phyloP scores from a whole-genome alignment of 345 rosid genomes.

The Eucalyptus pauciflora region DNA sequence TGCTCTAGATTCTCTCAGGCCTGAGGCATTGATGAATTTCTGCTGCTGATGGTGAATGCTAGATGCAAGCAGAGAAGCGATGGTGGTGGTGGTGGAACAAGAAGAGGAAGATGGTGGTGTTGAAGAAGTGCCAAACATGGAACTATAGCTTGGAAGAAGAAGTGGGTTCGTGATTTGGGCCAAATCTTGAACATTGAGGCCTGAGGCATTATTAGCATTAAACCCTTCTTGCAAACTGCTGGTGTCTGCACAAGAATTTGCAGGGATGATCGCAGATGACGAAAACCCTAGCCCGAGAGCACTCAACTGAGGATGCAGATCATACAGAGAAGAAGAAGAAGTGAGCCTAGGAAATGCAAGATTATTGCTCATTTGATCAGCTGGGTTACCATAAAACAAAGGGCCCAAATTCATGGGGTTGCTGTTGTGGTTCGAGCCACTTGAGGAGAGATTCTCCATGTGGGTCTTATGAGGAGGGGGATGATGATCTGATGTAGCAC shows the following conservation, averaged over 20 bases:
- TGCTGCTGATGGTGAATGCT: constrained; percentile 26
- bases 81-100: constrained; percentile 9
- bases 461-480: constrained; percentile 23
- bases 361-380: constrained; percentile 15
- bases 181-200: not conserved
- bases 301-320: constrained; percentile 37
- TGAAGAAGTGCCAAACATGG: not conserved
- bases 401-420: constrained; percentile 16
- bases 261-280: constrained; percentile 10
- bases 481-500: not conserved
- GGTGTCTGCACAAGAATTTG: not conserved
- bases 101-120: constrained; percentile 30
- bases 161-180: not conserved
- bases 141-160: not conserved
- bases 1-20: constrained; percentile 13
- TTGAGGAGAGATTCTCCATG: not conserved
- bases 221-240: constrained; percentile 4
- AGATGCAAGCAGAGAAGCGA: constrained; percentile 43
- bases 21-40: constrained; percentile 18
- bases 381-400: constrained; percentile 46
- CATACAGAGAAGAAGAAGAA: constrained; percentile 20
- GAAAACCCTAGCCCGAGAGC: constrained; percentile 63
- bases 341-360: constrained; percentile 34
- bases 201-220: not conserved
- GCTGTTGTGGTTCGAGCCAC: not conserved